Conservation (phyloP, 441 rosid species). For the Adansonia madagascariensis region DNA sequence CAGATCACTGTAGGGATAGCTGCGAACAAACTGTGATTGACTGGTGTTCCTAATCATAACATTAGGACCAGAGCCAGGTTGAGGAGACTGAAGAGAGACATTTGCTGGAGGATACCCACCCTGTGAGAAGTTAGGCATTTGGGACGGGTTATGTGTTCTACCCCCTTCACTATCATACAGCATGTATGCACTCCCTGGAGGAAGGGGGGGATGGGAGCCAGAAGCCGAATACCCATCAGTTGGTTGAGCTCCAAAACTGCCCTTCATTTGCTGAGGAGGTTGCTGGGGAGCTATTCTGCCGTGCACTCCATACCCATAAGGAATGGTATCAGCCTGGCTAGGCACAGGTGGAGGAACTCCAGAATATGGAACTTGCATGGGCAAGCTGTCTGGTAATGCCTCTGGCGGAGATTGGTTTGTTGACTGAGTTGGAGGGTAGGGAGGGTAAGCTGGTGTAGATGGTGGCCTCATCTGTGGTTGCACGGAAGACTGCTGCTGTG, state of each 20-base stretch:
- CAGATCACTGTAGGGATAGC: conserved; percentile 68
- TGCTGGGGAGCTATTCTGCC: conserved; percentile 64
- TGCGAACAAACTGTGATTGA: conserved; percentile 54
- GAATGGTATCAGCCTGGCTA: conserved; percentile 52
- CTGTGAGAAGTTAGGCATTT: conserved; percentile 68
- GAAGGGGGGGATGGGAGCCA: conserved; percentile 54
- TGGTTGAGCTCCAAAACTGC: conserved; percentile 50
- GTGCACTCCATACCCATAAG: conserved; percentile 64
- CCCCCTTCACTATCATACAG: conserved; percentile 72
- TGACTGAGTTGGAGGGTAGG: conserved; percentile 59
- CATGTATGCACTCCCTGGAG: conserved; percentile 64
- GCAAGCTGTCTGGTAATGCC: conserved; percentile 55
- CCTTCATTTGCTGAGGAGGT: conserved; percentile 72
- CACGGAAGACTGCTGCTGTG: conserved; percentile 49
- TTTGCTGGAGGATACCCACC: conserved; percentile 61
- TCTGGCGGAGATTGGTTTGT: conserved; percentile 51
- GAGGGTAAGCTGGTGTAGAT: conserved; percentile 57
- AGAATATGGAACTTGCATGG: conserved; percentile 69
- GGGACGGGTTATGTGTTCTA: conserved; percentile 56
- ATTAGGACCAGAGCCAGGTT: conserved; percentile 44
- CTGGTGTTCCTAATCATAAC: conserved; percentile 48
- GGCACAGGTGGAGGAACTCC: conserved; percentile 70
- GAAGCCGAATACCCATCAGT: conserved; percentile 64
- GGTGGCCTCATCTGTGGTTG: conserved; percentile 60
- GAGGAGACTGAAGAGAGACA: conserved; percentile 49